Base-by-base conservation (phyloP, 208 protist species). In the Porcisia deanei region DNA sequence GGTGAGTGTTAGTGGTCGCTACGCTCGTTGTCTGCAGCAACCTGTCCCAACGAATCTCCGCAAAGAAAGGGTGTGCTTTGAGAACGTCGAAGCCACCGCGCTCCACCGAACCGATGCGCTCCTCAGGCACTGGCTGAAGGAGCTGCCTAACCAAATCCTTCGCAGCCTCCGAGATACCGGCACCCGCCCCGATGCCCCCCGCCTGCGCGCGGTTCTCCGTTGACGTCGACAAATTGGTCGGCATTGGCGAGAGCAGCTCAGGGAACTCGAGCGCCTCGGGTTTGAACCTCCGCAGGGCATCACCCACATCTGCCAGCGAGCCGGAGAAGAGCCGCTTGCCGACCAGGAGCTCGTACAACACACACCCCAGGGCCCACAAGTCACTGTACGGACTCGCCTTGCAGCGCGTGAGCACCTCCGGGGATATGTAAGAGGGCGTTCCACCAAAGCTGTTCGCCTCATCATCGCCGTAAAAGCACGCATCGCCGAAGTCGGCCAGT, bases 361-460 rank as follows among this genome's bases (percentile, higher is more conserved):
- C 99, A 85, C 98, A 99, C 39, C 99, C 99, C 34, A 99, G 88
- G 6, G 97, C 98, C 99, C 99, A 99, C 45, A 99, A 94, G 85
- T 99, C 99, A 73, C 85, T 92, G 55, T 90, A 88, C 20, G 85
- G 84, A 45, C 92, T 86, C 30, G 96, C 94, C 73, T 94, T 91
- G 45, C 80, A 89, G 63, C 93, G 65, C 16, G 85, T 66, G 22
- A 97, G 83, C 55, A 99, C 97, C 73, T 97, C 91, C 5, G 93
- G 93, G 8, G 91, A 83, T 39, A 97, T 86, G 82, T 94, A 97
- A 12, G 88, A 80, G 6, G 89, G 80, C 1, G 93, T 89, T 37
- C 93, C 93, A 73, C 83, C 87, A 81, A 92, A 97, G 60, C 72
- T 77, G 67, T 93, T 90, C 41, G 86, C 88, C 58, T 87, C 83